Conservation (phyloP, 2,329 filamentous ascomycete species). For the Pseudocercospora fuligena region DNA sequence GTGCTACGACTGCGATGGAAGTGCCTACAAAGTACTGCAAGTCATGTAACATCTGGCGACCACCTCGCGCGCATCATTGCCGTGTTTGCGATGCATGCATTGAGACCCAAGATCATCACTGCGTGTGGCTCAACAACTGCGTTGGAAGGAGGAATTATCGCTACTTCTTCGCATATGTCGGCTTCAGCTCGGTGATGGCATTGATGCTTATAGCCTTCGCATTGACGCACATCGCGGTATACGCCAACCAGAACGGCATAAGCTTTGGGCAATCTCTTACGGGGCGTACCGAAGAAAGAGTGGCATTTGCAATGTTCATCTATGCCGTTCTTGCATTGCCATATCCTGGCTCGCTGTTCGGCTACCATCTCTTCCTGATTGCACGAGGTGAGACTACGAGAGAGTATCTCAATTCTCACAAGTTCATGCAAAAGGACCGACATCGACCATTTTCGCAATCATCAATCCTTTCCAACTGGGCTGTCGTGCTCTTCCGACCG, state of each 20-base stretch:
- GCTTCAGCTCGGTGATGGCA: conserved; percentile 74
- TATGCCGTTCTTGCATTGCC: conserved; percentile 75
- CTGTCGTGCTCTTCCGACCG: conserved; percentile 79
- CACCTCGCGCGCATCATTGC: conserved; percentile 93
- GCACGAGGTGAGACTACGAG: conserved; percentile 90
- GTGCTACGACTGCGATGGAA: conserved; percentile 77
- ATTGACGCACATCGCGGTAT: conserved; percentile 79
- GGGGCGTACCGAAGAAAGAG: conserved; percentile 34
- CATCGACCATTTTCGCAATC: conserved; percentile 87
- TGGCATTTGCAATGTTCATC: conserved; percentile 79
- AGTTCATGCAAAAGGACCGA: conserved; percentile 89
- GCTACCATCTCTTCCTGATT: conserved; percentile 91
- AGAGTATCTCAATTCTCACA: conserved; percentile 94
- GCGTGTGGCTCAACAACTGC: conserved; percentile 98
- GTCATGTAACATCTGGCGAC: conserved; percentile 96
- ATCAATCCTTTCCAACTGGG: conserved; percentile 75
- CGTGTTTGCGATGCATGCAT: conserved; percentile 96
- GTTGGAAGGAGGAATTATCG: conserved; percentile 96
- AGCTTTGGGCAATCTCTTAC: conserved; percentile 69
- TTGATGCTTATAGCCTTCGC: conserved; percentile 77
- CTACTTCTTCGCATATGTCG: conserved; percentile 93
- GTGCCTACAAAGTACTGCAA: conserved; percentile 98
- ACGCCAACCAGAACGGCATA: conserved; percentile 65
- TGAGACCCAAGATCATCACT: conserved; percentile 97
- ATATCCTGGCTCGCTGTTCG: conserved; percentile 82